These are phyloP conservation scores for Lodderomyces oxycetoniae DNA, from an alignment of 1,139 yeast species.

Conservation along the genomic window DNA sequence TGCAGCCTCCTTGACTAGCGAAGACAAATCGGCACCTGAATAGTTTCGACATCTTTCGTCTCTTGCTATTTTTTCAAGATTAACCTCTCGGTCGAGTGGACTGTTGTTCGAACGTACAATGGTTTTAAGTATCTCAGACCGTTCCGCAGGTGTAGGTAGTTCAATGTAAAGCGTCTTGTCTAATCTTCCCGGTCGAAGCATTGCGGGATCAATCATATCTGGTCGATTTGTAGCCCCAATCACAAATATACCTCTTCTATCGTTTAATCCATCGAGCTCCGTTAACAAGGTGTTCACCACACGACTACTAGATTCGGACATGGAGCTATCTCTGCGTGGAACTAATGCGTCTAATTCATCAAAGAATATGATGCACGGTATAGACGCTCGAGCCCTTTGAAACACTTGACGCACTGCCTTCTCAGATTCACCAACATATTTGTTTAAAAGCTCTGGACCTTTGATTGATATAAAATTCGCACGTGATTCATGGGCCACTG, in stretches of 20 bases:
- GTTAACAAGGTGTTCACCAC: slow-evolving; percentile 93
- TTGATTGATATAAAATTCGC: slow-evolving; percentile 94
- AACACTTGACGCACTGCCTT: slow-evolving; percentile 94
- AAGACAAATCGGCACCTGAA: slow-evolving; percentile 94
- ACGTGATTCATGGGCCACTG: slow-evolving; percentile 94
- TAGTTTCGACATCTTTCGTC: slow-evolving; percentile 83
- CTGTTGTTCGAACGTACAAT: slow-evolving; percentile 68
- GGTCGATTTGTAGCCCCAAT: slow-evolving; percentile 97
- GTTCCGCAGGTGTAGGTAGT: slow-evolving; percentile 72
- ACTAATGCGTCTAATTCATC: slow-evolving; percentile 96
- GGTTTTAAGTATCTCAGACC: slow-evolving; percentile 76
- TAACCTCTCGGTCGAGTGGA: slow-evolving; percentile 65
- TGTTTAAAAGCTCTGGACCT: slow-evolving; percentile 91
- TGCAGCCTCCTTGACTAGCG: slow-evolving; percentile 89
- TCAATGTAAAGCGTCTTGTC: slow-evolving; percentile 92
- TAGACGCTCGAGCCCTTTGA: slow-evolving; percentile 88
- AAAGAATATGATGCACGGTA: slow-evolving; percentile 92
- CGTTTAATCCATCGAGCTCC: slow-evolving; percentile 90
- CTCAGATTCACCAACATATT: slow-evolving; percentile 95
- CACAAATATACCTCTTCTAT: slow-evolving; percentile 87
- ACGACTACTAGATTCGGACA: slow-evolving; percentile 86
- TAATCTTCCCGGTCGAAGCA: slow-evolving; percentile 94
- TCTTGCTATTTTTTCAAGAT: slow-evolving; percentile 56
- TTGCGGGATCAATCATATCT: slow-evolving; percentile 97
- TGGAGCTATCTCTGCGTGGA: slow-evolving; percentile 83